phyloP scores from a whole-genome alignment of 768 basidiomycete species.

The Sarcodon aspratus region DNA sequence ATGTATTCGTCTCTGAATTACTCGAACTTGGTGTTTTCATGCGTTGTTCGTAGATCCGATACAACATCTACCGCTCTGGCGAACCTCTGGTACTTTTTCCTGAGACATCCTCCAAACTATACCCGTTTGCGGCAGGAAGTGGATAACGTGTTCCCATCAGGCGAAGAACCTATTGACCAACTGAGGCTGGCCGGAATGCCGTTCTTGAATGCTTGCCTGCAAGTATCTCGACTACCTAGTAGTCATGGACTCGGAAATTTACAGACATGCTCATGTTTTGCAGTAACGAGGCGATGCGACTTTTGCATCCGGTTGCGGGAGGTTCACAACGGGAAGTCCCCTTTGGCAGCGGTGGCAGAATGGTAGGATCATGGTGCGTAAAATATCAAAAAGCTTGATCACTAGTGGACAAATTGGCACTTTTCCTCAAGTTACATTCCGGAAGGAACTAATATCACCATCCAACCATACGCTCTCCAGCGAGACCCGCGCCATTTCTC shows the following conservation, averaged over 20 bases:
- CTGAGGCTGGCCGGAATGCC: conserved; percentile 3
- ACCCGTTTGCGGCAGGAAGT: conserved; percentile 3
- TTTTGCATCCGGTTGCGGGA: conserved; percentile 11
- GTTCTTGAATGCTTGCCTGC: conserved; percentile 15
- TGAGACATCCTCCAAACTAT: conserved; percentile 1
- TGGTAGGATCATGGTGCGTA: conserved; percentile 4
- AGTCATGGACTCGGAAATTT: no score
- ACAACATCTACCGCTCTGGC: conserved; percentile 4
- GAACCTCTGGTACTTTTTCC: conserved; percentile 5
- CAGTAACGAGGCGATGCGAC: conserved; percentile 12
- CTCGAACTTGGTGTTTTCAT: background rate
- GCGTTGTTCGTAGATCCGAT: conserved; percentile 3
- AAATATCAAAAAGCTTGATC: background rate
- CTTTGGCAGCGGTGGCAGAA: conserved; percentile 5
- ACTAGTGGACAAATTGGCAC: background rate
- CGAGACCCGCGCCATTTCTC: conserved; percentile 12
- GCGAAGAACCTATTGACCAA: conserved; percentile 6
- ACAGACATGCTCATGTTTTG: no score
- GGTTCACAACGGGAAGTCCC: conserved; percentile 9
- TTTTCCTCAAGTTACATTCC: conserved; percentile 6
- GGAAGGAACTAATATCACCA: conserved; percentile 8
- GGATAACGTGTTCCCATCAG: conserved; percentile 3
- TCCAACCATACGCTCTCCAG: conserved; percentile 7
- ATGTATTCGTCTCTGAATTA: background rate
- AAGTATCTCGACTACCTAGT: background rate